phyloP scores from a whole-genome alignment of 2,329 filamentous ascomycete genomes.

The Exophiala calicioides region DNA sequence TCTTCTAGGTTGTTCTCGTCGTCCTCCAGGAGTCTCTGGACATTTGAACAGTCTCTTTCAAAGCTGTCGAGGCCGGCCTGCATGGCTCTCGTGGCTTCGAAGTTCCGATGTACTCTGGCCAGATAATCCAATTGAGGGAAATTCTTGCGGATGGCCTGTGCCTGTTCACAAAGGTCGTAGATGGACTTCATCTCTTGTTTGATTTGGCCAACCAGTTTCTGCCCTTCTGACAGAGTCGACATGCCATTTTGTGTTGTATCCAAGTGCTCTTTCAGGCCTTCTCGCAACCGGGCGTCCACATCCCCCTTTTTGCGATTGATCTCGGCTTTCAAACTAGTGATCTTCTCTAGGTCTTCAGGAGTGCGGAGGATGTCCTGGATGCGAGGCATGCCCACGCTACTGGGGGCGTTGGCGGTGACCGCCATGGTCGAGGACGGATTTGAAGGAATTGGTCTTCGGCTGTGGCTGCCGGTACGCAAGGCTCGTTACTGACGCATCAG shows the following conservation, averaged over 20 bases:
- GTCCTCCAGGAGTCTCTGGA: constrained; percentile 76
- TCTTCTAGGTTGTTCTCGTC: constrained; percentile 85
- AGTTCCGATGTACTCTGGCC: constrained; percentile 74
- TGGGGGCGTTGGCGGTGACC: constrained; percentile 49
- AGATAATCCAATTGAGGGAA: constrained; percentile 77
- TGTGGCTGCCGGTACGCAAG: too few species aligned
- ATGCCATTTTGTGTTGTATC: constrained; percentile 94
- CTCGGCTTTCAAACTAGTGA: constrained; percentile 82
- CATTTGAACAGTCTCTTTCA: constrained; percentile 70
- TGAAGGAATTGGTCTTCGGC: too few species aligned
- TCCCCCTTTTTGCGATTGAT: constrained; percentile 92
- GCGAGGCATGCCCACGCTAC: constrained; percentile 67
- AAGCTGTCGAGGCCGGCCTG: constrained; percentile 87
- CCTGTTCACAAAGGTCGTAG: constrained; percentile 94
- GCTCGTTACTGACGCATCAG: too few species aligned
- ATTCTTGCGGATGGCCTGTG: constrained; percentile 95
- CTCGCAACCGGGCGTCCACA: constrained; percentile 85
- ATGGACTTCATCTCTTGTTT: constrained; percentile 99
- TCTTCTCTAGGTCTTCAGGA: constrained; percentile 96
- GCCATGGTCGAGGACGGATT: constrained; percentile 36
- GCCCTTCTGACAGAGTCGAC: constrained; percentile 81
- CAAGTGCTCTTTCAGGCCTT: constrained; percentile 85
- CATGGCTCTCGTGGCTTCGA: constrained; percentile 91
- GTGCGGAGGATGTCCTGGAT: constrained; percentile 91
- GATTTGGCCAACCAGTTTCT: constrained; percentile 87